Base-by-base conservation (phyloP, 176 grass and related monocot genomes). In the Avena atlantica region DNA sequence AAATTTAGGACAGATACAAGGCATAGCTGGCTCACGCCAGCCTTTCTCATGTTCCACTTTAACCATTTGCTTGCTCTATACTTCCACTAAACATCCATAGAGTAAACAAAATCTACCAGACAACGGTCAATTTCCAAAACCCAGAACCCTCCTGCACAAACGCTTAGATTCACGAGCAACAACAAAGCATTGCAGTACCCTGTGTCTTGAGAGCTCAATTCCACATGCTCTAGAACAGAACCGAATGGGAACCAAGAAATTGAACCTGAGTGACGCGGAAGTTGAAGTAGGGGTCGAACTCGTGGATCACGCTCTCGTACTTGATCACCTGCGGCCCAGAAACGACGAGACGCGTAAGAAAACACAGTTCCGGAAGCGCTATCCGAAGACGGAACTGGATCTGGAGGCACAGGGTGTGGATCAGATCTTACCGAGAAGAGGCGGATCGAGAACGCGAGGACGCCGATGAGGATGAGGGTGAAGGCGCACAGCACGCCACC, bases 231-330 rank as follows among this genome's bases (percentile, higher is more conserved):
- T 5, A 11, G 51, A 63, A 70, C 14, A 62, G 7, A 60, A 36
- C 10, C 0, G 0, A 50, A 65, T 3, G 37, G 37, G 58, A 78
- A 89, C 10, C 71, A 5, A 63, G 14, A 61, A 76, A 81, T 58
- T 89, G 24, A 69, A 99, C 97, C 97, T 99, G 97, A 55, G 97
- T 97, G 85, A 99, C 97, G 83, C 97, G 91, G 89, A 86, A 99
- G 79, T 99, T 99, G 89, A 99, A 99, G 87, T 99, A 99, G 47
- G 97, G 97, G 84, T 99, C 97, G 87, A 99, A 99, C 83, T 99
- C 97, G 83, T 99, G 97, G 87, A 99, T 99, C 94, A 99, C 97
- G 78, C 97, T 99, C 87, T 99, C 97, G 49, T 99, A 99, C 89
- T 97, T 99, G 61, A 99, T 99, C 3, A 99, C 97, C 97, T 99